Evolutionary conservation across 805 yeast genomes (phyloP).

Genomic region (Yamadazyma ubonensis): DNA sequence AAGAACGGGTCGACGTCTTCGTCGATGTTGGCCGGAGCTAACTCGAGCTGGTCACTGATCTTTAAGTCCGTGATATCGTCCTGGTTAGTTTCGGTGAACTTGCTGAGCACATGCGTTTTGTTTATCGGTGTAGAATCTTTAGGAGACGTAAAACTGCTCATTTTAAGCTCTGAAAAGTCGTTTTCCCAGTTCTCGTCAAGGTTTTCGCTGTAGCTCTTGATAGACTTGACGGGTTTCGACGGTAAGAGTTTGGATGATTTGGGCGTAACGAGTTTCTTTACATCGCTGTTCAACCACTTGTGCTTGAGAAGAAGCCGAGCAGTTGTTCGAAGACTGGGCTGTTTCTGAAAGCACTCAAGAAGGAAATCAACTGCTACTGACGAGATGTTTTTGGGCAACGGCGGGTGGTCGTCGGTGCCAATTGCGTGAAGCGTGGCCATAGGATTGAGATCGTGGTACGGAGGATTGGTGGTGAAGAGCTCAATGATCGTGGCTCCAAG

Average conservation of each 20-base stretch:
- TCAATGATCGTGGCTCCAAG: conserved; percentile 94
- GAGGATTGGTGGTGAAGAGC: conserved; percentile 81
- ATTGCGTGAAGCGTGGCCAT: conserved; percentile 84
- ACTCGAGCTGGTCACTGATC: not conserved
- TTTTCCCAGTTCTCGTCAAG: conserved; percentile 37
- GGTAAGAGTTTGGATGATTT: not conserved
- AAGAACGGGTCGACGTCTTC: conserved; percentile 39
- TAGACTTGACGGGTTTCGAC: conserved; percentile 19
- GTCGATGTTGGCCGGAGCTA: conserved; percentile 12
- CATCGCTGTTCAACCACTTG: conserved; percentile 51
- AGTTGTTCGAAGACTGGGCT: conserved; percentile 55
- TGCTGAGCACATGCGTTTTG: conserved; percentile 30
- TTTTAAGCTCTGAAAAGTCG: conserved; percentile 25
- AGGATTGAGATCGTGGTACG: conserved; percentile 72
- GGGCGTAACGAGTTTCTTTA: conserved; percentile 4
- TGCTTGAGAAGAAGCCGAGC: conserved; percentile 59
- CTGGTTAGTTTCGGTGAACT: conserved; percentile 29
- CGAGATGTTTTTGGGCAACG: conserved; percentile 55
- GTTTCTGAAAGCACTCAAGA: conserved; percentile 66
- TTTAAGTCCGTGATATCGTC: conserved; percentile 13
- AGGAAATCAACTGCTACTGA: conserved; percentile 54
- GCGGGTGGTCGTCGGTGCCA: conserved; percentile 71
- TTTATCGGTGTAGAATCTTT: conserved; percentile 8
- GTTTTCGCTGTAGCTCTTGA: conserved; percentile 26
- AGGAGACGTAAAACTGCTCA: conserved; percentile 1